Evolutionary conservation across 805 yeast genomes (phyloP), one percentile per base, ranked within the genome.

Genomic region (Ogataea thermomethanolica): DNA sequence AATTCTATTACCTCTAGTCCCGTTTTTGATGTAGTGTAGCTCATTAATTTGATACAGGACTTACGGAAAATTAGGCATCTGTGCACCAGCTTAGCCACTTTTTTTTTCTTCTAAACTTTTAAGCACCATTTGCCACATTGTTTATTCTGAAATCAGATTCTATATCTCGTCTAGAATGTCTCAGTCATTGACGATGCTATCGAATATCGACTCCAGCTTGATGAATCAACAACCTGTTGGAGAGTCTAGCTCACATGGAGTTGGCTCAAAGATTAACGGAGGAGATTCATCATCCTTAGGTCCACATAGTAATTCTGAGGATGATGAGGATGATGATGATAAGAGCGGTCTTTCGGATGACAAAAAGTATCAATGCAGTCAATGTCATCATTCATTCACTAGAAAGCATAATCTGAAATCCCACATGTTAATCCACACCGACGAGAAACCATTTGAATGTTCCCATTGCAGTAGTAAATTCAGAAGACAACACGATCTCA

Each of bases 371-470:
- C 62, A 61, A 13, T 84, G 93, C 56, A 67, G 73, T 12, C 69
- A 72, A 7, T 84, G 93, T 55, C 63, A 72, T 37, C 84, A 79
- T 48, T 65, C 76, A 0, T 84, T 84, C 61, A 78, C 87, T 2
- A 67, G 93, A 32, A 80, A 76, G 50, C 91, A 84, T 59, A 84
- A 84, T 53, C 70, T 84, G 66, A 82, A 82, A 40, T 74, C 85
- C 4, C 93, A 84, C 57, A 69, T 79, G 47, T 61, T 83, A 48
- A 83, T 81, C 25, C 93, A 84, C 58, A 71, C 86, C 11, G 69
- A 73, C 35, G 71, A 69, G 46, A 80, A 76, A 55, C 87, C 89
- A 2, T 84, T 72, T 59, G 59, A 65, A 17, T 85, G 95, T 59
- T 46, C 71, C 9, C 70, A 72, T 22, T 85, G 95, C 54, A 64